Conservation (phyloP, 1,284 basidiomycete genomes). For the Ustilago xerochloae region DNA sequence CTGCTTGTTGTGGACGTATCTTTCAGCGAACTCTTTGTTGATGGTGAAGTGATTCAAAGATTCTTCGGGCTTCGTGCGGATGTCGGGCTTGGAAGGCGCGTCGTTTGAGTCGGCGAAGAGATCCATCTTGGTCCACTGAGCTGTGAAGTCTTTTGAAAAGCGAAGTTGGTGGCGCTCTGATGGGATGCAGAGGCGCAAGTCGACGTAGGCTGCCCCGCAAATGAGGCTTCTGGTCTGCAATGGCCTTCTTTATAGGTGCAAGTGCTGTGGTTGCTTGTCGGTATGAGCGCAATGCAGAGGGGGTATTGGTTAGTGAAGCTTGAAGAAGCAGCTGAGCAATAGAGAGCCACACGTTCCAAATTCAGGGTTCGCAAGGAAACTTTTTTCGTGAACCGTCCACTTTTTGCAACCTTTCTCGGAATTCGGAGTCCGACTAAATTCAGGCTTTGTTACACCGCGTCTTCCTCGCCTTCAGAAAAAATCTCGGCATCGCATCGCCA, state of each 20-base stretch:
- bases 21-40: conserved; percentile 63
- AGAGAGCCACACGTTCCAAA: neutral
- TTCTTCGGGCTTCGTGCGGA: conserved; percentile 40
- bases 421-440: neutral
- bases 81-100: conserved; percentile 28
- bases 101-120: conserved; percentile 21
- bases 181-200: no score
- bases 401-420: conserved; percentile 13
- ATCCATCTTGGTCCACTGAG: conserved; percentile 20
- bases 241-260: no score
- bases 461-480: no score
- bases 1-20: conserved; percentile 65
- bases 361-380: conserved; percentile 16
- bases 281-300: neutral
- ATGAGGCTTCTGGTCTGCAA: no score
- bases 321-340: neutral
- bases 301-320: neutral
- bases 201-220: no score
- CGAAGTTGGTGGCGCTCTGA: neutral
- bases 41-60: conserved; percentile 56
- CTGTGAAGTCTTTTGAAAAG: neutral
- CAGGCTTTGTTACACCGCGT: conserved; percentile 7
- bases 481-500: neutral
- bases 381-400: conserved; percentile 13
- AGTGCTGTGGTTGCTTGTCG: no score